phyloP scores from a whole-genome alignment of 768 basidiomycete species.

The Boletus pseudo-olivaceus region DNA sequence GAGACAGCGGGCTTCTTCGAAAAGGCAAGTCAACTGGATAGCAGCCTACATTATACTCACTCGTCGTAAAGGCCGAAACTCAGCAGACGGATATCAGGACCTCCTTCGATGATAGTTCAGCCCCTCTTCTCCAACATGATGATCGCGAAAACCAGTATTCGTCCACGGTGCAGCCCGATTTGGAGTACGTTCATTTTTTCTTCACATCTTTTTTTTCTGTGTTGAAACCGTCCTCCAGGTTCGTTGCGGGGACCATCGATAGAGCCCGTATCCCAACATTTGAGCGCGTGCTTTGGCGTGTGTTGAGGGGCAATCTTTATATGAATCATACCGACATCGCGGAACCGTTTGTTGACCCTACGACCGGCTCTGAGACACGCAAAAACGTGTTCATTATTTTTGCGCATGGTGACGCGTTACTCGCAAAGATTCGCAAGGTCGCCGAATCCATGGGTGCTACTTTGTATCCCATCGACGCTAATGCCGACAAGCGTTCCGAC shows the following conservation, averaged over 20 bases:
- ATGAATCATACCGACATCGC: slow-evolving; percentile 98
- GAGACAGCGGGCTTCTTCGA: slow-evolving; percentile 98
- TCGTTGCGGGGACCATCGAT: slow-evolving; percentile 95
- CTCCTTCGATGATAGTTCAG: slow-evolving; percentile 89
- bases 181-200: slow-evolving; percentile 59
- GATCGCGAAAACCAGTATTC: slow-evolving; percentile 71
- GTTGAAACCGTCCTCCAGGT: slow-evolving; percentile 43
- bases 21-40: slow-evolving; percentile 46
- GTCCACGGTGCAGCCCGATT: slow-evolving; percentile 65
- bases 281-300: slow-evolving; percentile 97
- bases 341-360: slow-evolving; percentile 88
- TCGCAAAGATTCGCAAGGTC: slow-evolving; percentile 96
- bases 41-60: slow-evolving; percentile 5
- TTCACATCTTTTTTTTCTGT: background rate
- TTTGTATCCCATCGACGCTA: slow-evolving; percentile 92
- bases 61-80: slow-evolving; percentile 59
- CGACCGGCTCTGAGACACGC: slow-evolving; percentile 76
- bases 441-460: slow-evolving; percentile 99
- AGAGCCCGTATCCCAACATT: slow-evolving; percentile 88
- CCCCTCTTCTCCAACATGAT: slow-evolving; percentile 88
- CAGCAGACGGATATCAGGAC: slow-evolving; percentile 77
- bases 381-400: slow-evolving; percentile 99
- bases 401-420: slow-evolving; percentile 88
- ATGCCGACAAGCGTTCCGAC: slow-evolving; percentile 87
- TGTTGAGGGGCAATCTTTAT: slow-evolving; percentile 94